These are phyloP conservation scores for Exophiala xenobiotica DNA, from an alignment of 2,329 filamentous ascomycete genomes.

Conservation along the genomic window DNA sequence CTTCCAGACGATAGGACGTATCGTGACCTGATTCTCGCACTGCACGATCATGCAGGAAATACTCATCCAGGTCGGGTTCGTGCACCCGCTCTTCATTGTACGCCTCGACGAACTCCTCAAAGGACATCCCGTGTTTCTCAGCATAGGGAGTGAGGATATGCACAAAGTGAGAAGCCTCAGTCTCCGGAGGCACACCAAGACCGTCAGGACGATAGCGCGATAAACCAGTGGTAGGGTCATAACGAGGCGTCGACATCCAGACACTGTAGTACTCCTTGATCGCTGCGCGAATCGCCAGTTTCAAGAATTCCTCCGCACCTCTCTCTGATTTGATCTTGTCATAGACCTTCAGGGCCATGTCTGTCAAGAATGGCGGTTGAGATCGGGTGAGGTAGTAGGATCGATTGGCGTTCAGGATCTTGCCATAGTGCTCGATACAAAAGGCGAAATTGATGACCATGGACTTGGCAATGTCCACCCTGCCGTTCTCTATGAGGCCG, in stretches of 20 bases:
- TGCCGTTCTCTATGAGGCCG: constrained; percentile 80
- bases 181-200: constrained; percentile 84
- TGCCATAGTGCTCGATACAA: constrained; percentile 96
- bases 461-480: constrained; percentile 81
- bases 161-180: constrained; percentile 80
- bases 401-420: constrained; percentile 94
- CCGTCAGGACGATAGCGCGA: constrained; percentile 84
- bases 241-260: constrained; percentile 76
- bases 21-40: constrained; percentile 97
- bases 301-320: constrained; percentile 76
- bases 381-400: constrained; percentile 94
- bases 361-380: constrained; percentile 93
- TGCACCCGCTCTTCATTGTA: constrained; percentile 77
- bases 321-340: constrained; percentile 88
- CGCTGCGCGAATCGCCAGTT: constrained; percentile 76
- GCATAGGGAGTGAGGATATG: constrained; percentile 80
- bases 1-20: constrained; percentile 89
- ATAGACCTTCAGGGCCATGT: constrained; percentile 93
- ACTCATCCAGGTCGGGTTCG: constrained; percentile 89
- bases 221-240: constrained; percentile 74
- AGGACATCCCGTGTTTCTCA: constrained; percentile 77
- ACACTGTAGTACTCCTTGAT: constrained; percentile 96
- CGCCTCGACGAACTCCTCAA: constrained; percentile 79
- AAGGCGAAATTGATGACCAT: constrained; percentile 98
- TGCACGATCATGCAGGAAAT: constrained; percentile 93